A percentile compares a stretch with the other conserved stretches of the same genome.
These are phyloP conservation scores for Naumovozyma dairenensis DNA, from an alignment of 805 yeast genomes.

Conservation along the genomic window DNA sequence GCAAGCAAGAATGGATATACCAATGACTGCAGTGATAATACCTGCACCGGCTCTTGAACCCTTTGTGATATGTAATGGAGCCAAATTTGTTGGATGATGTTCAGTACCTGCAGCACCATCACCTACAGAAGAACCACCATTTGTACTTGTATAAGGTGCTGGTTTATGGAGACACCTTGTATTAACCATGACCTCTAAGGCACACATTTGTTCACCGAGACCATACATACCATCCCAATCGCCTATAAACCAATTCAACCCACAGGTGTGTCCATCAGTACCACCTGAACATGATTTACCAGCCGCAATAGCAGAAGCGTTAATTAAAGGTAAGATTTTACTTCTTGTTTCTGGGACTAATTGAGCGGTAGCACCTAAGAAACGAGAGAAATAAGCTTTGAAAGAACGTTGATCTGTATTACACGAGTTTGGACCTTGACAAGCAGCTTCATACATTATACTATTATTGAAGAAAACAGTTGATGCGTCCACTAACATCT, in stretches of 20 bases:
- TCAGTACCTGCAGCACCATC: constrained; percentile 60
- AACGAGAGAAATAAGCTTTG: constrained; percentile 72
- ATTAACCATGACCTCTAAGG: constrained; percentile 54
- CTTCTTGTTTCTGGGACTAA: constrained; percentile 47
- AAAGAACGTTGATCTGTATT: constrained; percentile 87
- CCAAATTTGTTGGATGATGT: constrained; percentile 28
- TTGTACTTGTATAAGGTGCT: constrained; percentile 50
- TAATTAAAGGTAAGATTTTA: constrained; percentile 28
- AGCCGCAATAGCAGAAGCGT: constrained; percentile 56
- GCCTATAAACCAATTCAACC: constrained; percentile 55
- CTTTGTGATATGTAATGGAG: constrained; percentile 34
- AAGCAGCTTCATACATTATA: constrained; percentile 74
- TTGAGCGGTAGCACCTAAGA: constrained; percentile 63
- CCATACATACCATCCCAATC: constrained; percentile 68
- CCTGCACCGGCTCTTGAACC: constrained; percentile 63
- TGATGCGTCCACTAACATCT: constrained; percentile 45
- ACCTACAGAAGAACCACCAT: constrained; percentile 67
- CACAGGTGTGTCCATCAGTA: constrained; percentile 80
- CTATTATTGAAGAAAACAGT: constrained; percentile 45
- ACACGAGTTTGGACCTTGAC: constrained; percentile 58
- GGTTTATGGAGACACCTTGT: constrained; percentile 30
- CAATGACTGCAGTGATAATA: constrained; percentile 50
- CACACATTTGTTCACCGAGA: constrained; percentile 84
- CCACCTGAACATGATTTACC: constrained; percentile 84
- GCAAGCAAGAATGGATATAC: constrained; percentile 35